Percentiles rank a stretch among this genome's conserved stretches.
phyloP scores from a whole-genome alignment of 2,329 filamentous ascomycete species.

The Calonectria pseudoreteaudii region DNA sequence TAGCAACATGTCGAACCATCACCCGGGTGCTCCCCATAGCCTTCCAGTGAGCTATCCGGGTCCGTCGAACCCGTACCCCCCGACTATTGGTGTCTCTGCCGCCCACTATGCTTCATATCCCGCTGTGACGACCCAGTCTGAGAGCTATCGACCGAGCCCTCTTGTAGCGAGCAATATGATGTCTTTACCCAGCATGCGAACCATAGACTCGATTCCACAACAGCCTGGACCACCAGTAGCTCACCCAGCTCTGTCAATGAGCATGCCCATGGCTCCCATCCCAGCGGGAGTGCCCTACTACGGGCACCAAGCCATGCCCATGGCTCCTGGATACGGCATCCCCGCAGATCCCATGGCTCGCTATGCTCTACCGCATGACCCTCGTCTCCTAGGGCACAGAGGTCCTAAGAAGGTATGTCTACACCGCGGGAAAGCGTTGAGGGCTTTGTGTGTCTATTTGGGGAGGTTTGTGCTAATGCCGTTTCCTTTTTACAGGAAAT shows the following conservation, averaged over 20 bases:
- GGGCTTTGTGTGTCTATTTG: background rate
- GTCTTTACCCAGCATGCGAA: slow-evolving; percentile 56
- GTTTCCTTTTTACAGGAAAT: slow-evolving; percentile 61
- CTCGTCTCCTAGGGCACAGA: slow-evolving; percentile 59
- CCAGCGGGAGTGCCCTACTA: slow-evolving; percentile 57
- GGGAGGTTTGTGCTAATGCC: slow-evolving; percentile 28
- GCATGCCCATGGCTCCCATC: slow-evolving; percentile 44
- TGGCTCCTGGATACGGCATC: slow-evolving; percentile 54
- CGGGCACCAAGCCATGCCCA: slow-evolving; percentile 50
- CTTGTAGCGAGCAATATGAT: slow-evolving; percentile 45
- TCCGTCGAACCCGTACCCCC: slow-evolving; percentile 38
- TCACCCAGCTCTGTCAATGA: slow-evolving; percentile 53
- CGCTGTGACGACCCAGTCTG: slow-evolving; percentile 42
- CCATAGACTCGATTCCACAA: slow-evolving; percentile 51
- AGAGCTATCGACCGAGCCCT: slow-evolving; percentile 46
- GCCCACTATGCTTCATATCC: slow-evolving; percentile 49
- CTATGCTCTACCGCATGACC: slow-evolving; percentile 62
- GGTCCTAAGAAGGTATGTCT: slow-evolving; percentile 69
- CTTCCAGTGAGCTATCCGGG: slow-evolving; percentile 45
- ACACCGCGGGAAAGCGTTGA: background rate
- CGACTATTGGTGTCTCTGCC: slow-evolving; percentile 36
- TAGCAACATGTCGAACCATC: slow-evolving; percentile 50
- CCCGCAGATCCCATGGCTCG: slow-evolving; percentile 57
- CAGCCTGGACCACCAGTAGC: slow-evolving; percentile 44
- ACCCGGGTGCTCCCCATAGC: slow-evolving; percentile 46